These are phyloP conservation scores for Guadua angustifolia DNA, from an alignment of 176 grass and related monocot genomes.

Conservation along the genomic window DNA sequence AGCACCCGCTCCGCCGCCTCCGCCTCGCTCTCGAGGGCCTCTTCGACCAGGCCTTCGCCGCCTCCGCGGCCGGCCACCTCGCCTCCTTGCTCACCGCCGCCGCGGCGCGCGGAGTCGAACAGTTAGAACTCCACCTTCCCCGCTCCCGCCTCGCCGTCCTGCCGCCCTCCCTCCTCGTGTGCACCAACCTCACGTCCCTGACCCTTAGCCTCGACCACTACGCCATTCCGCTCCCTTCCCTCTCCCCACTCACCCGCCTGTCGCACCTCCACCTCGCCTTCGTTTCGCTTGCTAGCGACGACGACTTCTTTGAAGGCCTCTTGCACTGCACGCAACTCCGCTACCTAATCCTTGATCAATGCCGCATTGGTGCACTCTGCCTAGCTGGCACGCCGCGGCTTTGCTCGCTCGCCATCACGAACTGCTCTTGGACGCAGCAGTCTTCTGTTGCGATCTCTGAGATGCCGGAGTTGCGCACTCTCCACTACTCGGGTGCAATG, in stretches of 20 bases:
- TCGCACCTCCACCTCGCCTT: constrained; percentile 50
- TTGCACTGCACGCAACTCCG: constrained; percentile 40
- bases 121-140: constrained; percentile 55
- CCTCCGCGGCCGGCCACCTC: constrained; percentile 44
- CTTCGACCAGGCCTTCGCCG: constrained; percentile 55
- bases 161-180: constrained; percentile 44
- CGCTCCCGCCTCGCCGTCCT: constrained; percentile 54
- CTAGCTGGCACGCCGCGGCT: constrained; percentile 44
- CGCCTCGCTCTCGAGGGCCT: constrained; percentile 53
- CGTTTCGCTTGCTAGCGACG: constrained; percentile 27
- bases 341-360: constrained; percentile 41
- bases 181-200: constrained; percentile 49
- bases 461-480: constrained; percentile 32
- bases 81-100: constrained; percentile 50
- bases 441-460: constrained; percentile 35
- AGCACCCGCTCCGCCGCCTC: constrained; percentile 46
- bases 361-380: constrained; percentile 47
- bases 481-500: constrained; percentile 51
- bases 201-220: constrained; percentile 52
- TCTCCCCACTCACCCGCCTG: constrained; percentile 31
- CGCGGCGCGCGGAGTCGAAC: constrained; percentile 46
- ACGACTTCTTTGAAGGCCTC: constrained; percentile 49
- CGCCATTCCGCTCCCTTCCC: constrained; percentile 43
- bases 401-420: constrained; percentile 36
- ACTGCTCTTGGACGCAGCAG: constrained; percentile 51